Evolutionary conservation across 176 grass and related monocot species (phyloP).

Genomic region (Puccinellia tenuiflora): DNA sequence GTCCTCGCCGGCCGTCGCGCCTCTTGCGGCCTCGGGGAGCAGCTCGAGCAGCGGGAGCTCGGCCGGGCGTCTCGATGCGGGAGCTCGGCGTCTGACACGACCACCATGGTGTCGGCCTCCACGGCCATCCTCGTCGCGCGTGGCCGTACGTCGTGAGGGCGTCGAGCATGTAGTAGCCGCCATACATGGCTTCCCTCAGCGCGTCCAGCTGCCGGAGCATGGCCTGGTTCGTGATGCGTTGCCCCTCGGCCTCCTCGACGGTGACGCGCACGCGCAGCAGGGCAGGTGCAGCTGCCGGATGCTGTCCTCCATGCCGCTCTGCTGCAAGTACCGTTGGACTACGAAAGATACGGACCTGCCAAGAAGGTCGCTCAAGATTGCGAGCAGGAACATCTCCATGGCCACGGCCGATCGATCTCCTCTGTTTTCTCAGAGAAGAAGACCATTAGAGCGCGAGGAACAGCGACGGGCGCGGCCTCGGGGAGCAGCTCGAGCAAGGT

Average conservation of each 20-base stretch:
- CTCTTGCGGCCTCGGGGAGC: too few relatives aligned
- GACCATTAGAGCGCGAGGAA: too few relatives aligned
- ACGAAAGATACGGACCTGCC: neutral
- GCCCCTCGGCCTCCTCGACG: slow-evolving; percentile 25
- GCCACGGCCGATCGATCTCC: too few relatives aligned
- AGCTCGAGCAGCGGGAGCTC: too few relatives aligned
- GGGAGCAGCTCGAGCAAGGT: too few relatives aligned
- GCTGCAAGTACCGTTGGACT: neutral
- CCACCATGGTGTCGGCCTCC: too few relatives aligned
- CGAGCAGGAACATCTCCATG: slow-evolving; percentile 21
- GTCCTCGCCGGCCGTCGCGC: too few relatives aligned
- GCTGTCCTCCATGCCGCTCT: neutral
- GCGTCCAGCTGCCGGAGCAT: slow-evolving; percentile 35
- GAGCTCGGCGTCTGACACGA: too few relatives aligned
- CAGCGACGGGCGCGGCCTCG: too few relatives aligned
- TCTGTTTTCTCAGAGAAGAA: neutral
- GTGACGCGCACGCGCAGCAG: slow-evolving; percentile 6
- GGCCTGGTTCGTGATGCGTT: slow-evolving; percentile 28
- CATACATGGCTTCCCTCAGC: slow-evolving; percentile 33
- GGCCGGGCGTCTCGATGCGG: too few relatives aligned
- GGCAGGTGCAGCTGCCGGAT: slow-evolving; percentile 3
- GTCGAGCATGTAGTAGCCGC: slow-evolving; percentile 35
- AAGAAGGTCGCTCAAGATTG: slow-evolving; percentile 6
- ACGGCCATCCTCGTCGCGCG: too few relatives aligned
- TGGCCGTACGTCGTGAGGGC: slow-evolving; percentile 12